Evolutionary conservation across 306 rosid genomes (phyloP).

Genomic region (Castanea crenata): DNA sequence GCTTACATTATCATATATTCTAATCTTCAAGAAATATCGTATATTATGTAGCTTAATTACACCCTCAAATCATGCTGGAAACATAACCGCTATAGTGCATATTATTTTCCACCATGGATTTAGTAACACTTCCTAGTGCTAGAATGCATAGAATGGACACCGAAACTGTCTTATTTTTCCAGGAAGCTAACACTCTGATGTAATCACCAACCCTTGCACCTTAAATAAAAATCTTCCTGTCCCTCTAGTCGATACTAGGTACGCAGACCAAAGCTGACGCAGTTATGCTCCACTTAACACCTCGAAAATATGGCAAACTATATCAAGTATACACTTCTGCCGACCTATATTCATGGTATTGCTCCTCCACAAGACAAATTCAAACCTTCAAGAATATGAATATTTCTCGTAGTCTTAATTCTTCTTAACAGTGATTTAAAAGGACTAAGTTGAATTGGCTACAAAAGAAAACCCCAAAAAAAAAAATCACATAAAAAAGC

Average conservation of each 20-base stretch:
- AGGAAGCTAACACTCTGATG: not conserved
- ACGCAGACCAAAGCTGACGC: conserved; percentile 2
- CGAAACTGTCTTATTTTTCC: not conserved
- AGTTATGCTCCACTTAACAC: not conserved
- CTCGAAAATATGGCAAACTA: not conserved
- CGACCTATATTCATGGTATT: conserved; percentile 8
- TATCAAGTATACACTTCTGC: not conserved
- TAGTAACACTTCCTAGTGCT: not conserved
- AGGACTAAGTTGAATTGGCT: not conserved
- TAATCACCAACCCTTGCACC: not conserved
- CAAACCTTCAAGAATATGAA: conserved; percentile 10
- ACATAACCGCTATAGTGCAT: not conserved
- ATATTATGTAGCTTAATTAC: not conserved
- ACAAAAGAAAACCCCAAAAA: not conserved
- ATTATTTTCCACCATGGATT: not conserved
- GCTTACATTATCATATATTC: not conserved
- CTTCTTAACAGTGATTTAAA: conserved; percentile 5
- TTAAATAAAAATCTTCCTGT: not conserved
- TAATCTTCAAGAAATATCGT: not conserved
- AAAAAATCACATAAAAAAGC: not conserved
- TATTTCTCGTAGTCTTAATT: conserved; percentile 1
- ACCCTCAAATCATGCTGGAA: not conserved
- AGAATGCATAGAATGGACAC: not conserved
- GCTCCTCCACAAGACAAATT: conserved; percentile 6
- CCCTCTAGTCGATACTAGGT: conserved; percentile 3